Evolutionary conservation across 139 green algal species (phyloP).

Genomic region (Pleodorina starrii): DNA sequence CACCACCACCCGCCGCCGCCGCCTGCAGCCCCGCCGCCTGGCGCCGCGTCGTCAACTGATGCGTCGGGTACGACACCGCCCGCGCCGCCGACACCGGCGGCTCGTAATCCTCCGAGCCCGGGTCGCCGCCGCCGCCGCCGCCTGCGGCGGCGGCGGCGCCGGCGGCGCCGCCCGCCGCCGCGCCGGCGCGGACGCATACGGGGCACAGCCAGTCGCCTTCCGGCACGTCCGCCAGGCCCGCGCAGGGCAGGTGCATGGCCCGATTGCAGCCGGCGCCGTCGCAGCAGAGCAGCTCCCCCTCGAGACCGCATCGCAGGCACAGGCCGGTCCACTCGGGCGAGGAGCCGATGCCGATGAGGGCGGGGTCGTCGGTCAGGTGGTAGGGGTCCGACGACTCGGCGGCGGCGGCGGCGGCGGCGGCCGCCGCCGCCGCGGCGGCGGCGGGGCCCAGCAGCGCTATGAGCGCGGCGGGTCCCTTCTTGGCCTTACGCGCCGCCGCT

Average conservation of each 20-base stretch:
- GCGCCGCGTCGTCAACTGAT: not conserved
- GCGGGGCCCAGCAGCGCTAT: slow-evolving; percentile 19
- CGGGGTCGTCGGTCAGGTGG: not conserved
- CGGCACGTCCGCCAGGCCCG: not conserved
- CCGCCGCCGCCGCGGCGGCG: not conserved
- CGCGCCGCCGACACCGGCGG: not conserved
- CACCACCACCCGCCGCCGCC: not conserved
- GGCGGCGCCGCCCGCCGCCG: not conserved
- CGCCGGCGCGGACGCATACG: not conserved
- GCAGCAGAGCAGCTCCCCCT: slow-evolving; percentile 51
- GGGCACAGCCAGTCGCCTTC: slow-evolving; percentile 51
- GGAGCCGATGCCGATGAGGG: slow-evolving; percentile 8
- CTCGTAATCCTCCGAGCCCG: slow-evolving; percentile 1
- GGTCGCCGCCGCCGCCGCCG: not conserved
- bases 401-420: not conserved
- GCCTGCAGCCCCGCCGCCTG: not conserved
- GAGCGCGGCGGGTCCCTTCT: slow-evolving; percentile 33
- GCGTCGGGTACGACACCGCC: not conserved
- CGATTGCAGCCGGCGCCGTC: slow-evolving; percentile 42
- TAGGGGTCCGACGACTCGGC: not conserved
- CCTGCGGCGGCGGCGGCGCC: not conserved
- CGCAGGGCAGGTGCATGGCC: slow-evolving; percentile 33
- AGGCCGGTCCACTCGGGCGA: slow-evolving; percentile 21
- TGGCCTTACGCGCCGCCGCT: slow-evolving; percentile 24
- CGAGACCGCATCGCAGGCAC: slow-evolving; percentile 36